phyloP scores from a whole-genome alignment of 2,329 filamentous ascomycete genomes.

The Fusarium scirpi region DNA sequence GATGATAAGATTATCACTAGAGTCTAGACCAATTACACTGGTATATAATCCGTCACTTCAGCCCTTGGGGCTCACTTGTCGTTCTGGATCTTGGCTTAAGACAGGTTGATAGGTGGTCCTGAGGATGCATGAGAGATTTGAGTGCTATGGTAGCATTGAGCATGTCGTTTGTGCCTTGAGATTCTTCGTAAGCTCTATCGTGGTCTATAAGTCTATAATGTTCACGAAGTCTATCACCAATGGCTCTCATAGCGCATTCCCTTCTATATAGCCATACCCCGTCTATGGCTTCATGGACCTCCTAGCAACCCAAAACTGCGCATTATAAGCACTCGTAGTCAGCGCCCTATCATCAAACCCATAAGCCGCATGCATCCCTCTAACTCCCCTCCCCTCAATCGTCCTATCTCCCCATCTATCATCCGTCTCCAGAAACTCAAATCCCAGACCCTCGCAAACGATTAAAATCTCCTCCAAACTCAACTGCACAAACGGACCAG shows the following conservation, averaged over 20 bases:
- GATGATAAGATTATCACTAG: not conserved
- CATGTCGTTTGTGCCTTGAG: too few relatives aligned
- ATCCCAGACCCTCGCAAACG: conserved; percentile 63
- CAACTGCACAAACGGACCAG: conserved; percentile 65
- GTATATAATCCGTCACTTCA: too few relatives aligned
- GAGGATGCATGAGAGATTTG: too few relatives aligned
- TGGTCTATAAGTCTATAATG: fast-evolving
- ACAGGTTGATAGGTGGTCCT: too few relatives aligned
- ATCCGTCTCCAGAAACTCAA: conserved; percentile 60
- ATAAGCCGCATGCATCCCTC: conserved; percentile 63
- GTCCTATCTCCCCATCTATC: conserved; percentile 57
- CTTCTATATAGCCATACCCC: fast-evolving
- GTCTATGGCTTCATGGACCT: conserved; percentile 27
- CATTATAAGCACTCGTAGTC: conserved; percentile 65
- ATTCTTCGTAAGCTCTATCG: not conserved
- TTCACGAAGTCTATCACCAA: not conserved
- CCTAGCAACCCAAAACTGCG: conserved; percentile 65
- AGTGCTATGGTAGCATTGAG: too few relatives aligned
- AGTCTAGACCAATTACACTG: too few relatives aligned
- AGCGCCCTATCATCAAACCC: conserved; percentile 63
- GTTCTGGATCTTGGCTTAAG: too few relatives aligned
- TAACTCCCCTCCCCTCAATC: conserved; percentile 55
- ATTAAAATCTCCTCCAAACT: conserved; percentile 65
- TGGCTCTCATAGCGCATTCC: too few relatives aligned
- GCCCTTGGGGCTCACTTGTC: too few relatives aligned